Percentiles rank a stretch among this genome's conserved stretches.
phyloP scores from a whole-genome alignment of 768 basidiomycete species.

The Xerocomus potaroensis region DNA sequence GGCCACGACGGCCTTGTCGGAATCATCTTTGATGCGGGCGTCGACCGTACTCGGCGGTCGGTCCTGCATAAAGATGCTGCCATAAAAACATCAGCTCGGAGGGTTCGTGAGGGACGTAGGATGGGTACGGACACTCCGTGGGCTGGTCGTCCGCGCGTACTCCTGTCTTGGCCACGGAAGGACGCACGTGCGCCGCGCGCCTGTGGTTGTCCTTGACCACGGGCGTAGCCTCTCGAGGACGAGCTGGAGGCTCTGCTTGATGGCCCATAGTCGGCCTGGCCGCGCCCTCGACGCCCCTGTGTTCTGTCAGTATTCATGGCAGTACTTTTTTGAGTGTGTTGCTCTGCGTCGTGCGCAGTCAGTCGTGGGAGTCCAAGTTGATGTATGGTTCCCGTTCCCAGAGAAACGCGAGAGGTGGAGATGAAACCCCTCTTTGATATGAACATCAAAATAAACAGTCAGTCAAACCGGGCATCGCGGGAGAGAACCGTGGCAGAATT shows the following conservation, averaged over 20 bases:
- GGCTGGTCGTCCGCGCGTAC: slow-evolving; percentile 13
- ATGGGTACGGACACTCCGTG: slow-evolving; percentile 11
- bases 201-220: too few species aligned
- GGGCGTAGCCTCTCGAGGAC: too few species aligned
- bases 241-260: too few species aligned
- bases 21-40: slow-evolving; percentile 43
- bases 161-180: slow-evolving; percentile 22
- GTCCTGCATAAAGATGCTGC: slow-evolving; percentile 30
- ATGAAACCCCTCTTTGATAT: too few species aligned
- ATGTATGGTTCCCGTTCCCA: too few species aligned
- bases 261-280: too few species aligned
- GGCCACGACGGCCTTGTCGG: slow-evolving; percentile 36
- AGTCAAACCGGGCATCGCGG: not conserved
- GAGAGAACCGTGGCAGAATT: not conserved
- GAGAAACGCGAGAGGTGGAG: too few species aligned
- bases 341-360: too few species aligned
- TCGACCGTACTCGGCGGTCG: slow-evolving; percentile 43
- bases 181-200: not conserved
- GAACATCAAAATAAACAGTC: too few species aligned
- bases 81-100: not conserved
- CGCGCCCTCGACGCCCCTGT: slow-evolving; percentile 20
- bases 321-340: too few species aligned
- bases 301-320: too few species aligned
- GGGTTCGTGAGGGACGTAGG: not conserved
- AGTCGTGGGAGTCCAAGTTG: too few species aligned